phyloP scores from a whole-genome alignment of 345 rosid species.

The Rhodamnia argentea region DNA sequence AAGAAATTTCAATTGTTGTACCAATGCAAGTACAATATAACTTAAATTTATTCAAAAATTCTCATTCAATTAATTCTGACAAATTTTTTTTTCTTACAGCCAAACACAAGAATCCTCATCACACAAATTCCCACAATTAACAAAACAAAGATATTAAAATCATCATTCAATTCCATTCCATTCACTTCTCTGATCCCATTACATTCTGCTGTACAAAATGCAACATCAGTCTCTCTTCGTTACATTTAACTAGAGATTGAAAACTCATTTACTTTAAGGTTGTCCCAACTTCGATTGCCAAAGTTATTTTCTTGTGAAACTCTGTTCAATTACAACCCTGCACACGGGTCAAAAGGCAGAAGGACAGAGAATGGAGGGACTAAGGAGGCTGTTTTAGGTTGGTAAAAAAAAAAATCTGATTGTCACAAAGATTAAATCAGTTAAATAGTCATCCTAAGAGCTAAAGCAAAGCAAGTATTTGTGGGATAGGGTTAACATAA shows the following conservation, averaged over 20 bases:
- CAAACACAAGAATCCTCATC: neutral
- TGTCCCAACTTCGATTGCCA: neutral
- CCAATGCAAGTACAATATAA: neutral
- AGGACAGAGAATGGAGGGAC: neutral
- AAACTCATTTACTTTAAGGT: neutral
- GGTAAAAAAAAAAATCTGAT: neutral
- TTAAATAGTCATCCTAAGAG: neutral
- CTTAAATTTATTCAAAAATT: neutral
- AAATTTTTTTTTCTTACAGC: neutral
- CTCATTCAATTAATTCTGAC: neutral
- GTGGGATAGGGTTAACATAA: neutral
- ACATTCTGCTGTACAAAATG: neutral
- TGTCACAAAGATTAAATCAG: neutral
- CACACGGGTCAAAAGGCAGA: neutral
- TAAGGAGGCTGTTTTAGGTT: neutral
- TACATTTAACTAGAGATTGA: neutral
- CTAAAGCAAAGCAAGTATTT: neutral
- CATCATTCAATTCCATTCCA: neutral
- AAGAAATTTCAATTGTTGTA: neutral
- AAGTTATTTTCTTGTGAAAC: neutral
- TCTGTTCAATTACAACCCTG: neutral
- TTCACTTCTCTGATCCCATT: neutral
- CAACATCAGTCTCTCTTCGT: neutral
- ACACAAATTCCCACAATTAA: neutral
- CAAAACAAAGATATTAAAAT: neutral